Conservation (phyloP, 257 asterid genomes). For the Rauvolfia tetraphylla region DNA sequence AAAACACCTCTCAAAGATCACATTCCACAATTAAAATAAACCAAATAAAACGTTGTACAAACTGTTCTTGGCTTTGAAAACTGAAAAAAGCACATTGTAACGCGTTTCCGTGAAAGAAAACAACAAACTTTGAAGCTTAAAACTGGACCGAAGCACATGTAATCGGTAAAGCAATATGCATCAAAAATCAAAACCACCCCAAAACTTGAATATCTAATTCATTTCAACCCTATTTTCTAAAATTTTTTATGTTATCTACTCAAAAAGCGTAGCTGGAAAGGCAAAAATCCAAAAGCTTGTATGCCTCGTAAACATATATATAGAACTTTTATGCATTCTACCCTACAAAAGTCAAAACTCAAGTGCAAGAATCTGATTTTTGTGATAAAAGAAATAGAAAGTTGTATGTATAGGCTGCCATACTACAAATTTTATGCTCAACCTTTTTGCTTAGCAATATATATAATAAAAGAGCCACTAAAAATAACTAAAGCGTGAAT, state of each 20-base stretch:
- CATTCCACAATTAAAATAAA: background rate
- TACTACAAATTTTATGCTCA: background rate
- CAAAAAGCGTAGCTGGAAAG: slow-evolving; percentile 4
- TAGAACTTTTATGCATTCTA: background rate
- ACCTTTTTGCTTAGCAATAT: background rate
- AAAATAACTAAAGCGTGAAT: too few relatives aligned
- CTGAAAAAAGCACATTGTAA: slow-evolving; percentile 6
- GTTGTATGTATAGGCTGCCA: background rate
- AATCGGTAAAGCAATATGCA: background rate
- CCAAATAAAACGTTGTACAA: background rate
- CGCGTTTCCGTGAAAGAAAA: slow-evolving; percentile 11
- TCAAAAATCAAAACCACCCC: background rate
- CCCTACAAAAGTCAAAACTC: background rate
- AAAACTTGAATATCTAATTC: background rate
- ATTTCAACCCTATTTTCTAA: background rate
- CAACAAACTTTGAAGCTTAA: slow-evolving; percentile 10
- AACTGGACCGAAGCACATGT: background rate
- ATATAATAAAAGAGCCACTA: background rate
- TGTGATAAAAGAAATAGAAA: background rate
- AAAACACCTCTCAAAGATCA: background rate
- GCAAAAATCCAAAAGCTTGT: background rate
- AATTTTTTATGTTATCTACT: background rate
- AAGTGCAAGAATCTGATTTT: background rate
- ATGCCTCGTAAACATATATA: slow-evolving; percentile 1
- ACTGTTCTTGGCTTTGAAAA: background rate